Evolutionary conservation across 2,329 filamentous ascomycete species (phyloP), one percentile per base, ranked within the genome.

Genomic region (Colletotrichum theobromicola): DNA sequence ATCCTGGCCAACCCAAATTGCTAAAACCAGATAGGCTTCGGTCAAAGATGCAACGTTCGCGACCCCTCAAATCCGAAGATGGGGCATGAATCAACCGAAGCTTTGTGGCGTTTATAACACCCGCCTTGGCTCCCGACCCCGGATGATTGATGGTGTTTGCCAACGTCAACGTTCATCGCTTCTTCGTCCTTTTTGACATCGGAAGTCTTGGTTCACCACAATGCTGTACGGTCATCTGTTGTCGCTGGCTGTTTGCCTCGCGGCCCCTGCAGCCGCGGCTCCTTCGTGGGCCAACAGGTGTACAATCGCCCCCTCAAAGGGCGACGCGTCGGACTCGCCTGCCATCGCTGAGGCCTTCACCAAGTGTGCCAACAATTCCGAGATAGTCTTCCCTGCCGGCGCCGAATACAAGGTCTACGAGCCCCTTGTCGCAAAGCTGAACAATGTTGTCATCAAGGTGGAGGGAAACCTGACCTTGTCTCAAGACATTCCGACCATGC

Each of bases 381-480:
- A 81, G 16, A 83, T 87, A 42, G 61, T 81, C 16, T 87, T 87
- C 78, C 77, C 78, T 13, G 79, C 83, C 64, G 84, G 85, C 26
- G 80, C 83, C 2, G 79, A 86, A 68, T 87, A 87, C 77, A 87
- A 86, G 55, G 79, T 86, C 69, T 83, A 85, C 70, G 81, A 80
- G 2, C 83, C 85, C 42, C 82, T 87, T 50, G 78, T 74, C 5
- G 84, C 78, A 3, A 85, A 85, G 35, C 79, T 87, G 28, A 82
- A 79, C 64, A 85, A 87, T 75, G 85, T 87, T 16, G 81, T 82
- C 55, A 86, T 87, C 53, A 81, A 78, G 5, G 81, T 87, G 76
- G 77, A 82, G 37, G 86, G 85, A n/a, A 87, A 86, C 72, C 79
- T 87, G 16, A 84, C 86, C 72, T 79, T 87, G 4, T 82, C 85